These are phyloP conservation scores for Abortiporus biennis DNA, from an alignment of 1,284 basidiomycete species.

Conservation along the genomic window DNA sequence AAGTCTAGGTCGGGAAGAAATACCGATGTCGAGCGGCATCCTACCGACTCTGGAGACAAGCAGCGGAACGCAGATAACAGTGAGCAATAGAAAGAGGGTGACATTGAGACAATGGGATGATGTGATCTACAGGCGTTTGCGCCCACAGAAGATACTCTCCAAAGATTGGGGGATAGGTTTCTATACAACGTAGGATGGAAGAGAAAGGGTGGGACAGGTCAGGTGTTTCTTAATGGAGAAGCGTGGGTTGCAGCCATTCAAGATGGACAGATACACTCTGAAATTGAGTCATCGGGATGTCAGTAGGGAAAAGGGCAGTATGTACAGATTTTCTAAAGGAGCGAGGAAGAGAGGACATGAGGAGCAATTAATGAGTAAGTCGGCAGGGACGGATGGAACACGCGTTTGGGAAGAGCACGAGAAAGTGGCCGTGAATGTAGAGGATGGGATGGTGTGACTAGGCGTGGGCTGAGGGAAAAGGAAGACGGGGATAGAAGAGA, in stretches of 20 bases:
- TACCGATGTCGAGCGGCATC: no score
- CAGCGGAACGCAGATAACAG: conserved; percentile 1
- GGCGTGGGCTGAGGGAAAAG: conserved; percentile 19
- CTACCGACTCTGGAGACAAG: background rate
- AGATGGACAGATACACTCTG: conserved; percentile 16
- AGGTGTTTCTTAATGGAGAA: background rate
- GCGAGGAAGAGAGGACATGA: conserved; percentile 14
- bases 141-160: conserved; percentile 10
- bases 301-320: conserved; percentile 13
- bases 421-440: background rate
- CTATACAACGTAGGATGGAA: conserved; percentile 8
- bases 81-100: background rate
- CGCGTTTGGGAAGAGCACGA: conserved; percentile 1
- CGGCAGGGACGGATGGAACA: background rate
- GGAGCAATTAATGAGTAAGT: background rate
- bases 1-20: no score
- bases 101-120: background rate
- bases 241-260: conserved; percentile 3
- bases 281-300: conserved; percentile 20
- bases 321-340: conserved; percentile 11
- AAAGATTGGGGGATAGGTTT: conserved; percentile 7
- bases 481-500: conserved; percentile 7
- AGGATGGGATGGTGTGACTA: conserved; percentile 16
- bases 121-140: conserved; percentile 3
- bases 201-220: background rate